Evolutionary conservation across 345 rosid species (phyloP), one percentile per base, ranked within the genome.

Genomic region (Salix viminalis): DNA sequence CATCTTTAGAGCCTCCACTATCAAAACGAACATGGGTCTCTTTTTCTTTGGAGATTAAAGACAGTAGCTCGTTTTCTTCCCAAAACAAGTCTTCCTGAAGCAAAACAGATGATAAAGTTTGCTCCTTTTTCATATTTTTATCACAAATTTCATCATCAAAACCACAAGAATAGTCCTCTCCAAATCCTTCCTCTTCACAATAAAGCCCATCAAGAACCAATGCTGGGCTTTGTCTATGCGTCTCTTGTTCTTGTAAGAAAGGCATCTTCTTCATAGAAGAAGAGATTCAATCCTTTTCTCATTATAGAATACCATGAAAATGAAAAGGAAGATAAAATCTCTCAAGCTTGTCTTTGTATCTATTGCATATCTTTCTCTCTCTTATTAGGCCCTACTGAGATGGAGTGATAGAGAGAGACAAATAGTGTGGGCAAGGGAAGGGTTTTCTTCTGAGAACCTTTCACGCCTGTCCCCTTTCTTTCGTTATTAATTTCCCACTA

Each of bases 181-280:
- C 88, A 75, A 87, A 77, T 65, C 77, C 68, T 69, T 89, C 91
- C 72, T 92, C 96, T 75, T 94, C 95, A 11, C 97, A 94, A 23
- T 72, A 90, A 1, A 92, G 91, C 11, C 77, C 92, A 69, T 92
- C 93, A 60, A 84, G 87, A 42, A 79, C 77, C 79, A 84, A 77
- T 60, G 84, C 56, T 58, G 87, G 80, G 78, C 75, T 73, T 70
- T 67, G 89, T 68, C 65, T 88, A 39, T 67, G 82, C 23, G 74
- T 83, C 42, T 89, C 84, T 62, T 86, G 87, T 75, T 82, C 83
- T 76, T 79, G 88, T 77, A 89, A 56, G 62, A 56, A 77, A 75
- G 91, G 86, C 96, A 92, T 90, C 79, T 83, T 82, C 94, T 87
- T 86, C 85, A 42, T 39, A 34, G 91, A 84, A 84, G 90, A 89